phyloP scores from a whole-genome alignment of 495 filamentous ascomycete genomes.

The Neurospora sp. region DNA sequence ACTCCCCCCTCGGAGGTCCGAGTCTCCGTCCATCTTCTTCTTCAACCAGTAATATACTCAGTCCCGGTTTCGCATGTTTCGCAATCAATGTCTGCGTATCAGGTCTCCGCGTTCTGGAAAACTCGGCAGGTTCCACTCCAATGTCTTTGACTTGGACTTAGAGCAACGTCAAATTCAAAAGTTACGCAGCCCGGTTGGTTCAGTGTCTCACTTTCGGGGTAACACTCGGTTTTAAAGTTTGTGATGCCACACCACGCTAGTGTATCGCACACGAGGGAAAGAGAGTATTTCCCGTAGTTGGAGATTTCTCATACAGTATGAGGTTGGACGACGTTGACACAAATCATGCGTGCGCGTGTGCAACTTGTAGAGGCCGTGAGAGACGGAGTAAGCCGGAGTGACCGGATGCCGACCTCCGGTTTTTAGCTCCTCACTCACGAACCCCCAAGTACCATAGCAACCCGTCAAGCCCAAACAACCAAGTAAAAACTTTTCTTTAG shows the following conservation, averaged over 20 bases:
- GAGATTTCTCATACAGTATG: background rate
- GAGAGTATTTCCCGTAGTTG: background rate
- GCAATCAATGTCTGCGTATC: background rate
- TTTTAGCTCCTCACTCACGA: background rate
- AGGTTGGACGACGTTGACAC: background rate
- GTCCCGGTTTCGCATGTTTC: background rate
- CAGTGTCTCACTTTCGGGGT: background rate
- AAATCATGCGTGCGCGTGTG: background rate
- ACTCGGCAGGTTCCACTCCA: background rate
- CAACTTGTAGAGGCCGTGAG: background rate
- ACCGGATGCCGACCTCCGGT: background rate
- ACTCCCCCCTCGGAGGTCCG: background rate
- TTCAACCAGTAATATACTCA: background rate
- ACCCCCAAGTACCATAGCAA: background rate
- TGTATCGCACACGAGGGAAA: too few species aligned
- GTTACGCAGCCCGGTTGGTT: background rate
- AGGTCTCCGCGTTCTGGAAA: background rate
- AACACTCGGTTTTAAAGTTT: background rate
- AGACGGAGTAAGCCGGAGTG: background rate
- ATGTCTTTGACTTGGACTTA: background rate
- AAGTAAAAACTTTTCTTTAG: background rate
- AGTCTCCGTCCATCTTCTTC: background rate
- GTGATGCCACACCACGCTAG: background rate
- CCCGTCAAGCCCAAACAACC: background rate
- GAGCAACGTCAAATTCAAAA: background rate